Conservation (phyloP, 2,329 filamentous ascomycete genomes). For the Microcyclosporella mali region DNA sequence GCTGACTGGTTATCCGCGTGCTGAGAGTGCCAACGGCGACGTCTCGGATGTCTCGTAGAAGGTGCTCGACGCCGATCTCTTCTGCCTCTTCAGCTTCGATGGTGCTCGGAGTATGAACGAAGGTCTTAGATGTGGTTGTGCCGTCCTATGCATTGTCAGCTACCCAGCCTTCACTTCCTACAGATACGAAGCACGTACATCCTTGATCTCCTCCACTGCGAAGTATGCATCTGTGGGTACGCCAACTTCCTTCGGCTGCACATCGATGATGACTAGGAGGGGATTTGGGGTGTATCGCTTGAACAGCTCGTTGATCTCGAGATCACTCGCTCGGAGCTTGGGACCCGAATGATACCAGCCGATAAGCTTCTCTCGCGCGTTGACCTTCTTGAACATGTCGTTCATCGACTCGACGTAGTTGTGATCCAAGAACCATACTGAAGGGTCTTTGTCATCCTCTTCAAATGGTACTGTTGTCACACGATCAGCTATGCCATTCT, state of each 20-base stretch:
- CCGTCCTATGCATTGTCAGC: constrained; percentile 62
- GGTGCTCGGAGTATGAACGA: constrained; percentile 95
- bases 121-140: constrained; percentile 92
- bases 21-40: constrained; percentile 95
- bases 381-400: constrained; percentile 99
- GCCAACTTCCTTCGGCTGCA: constrained; percentile 94
- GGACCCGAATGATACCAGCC: constrained; percentile 99
- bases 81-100: constrained; percentile 99
- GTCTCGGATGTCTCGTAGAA: constrained; percentile 95
- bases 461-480: constrained; percentile 76
- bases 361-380: constrained; percentile 96
- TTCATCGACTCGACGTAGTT: constrained; percentile 99
- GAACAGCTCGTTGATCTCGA: constrained; percentile 99
- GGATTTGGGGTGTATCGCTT: constrained; percentile 98
- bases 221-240: constrained; percentile 99
- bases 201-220: constrained; percentile 98
- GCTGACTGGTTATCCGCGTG: constrained; percentile 92
- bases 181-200: constrained; percentile 51
- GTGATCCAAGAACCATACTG: constrained; percentile 98
- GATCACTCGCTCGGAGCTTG: constrained; percentile 90
- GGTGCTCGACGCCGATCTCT: constrained; percentile 96
- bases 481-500: constrained; percentile 1
- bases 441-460: constrained; percentile 96
- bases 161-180: background rate
- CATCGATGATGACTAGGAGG: constrained; percentile 93